Conservation (phyloP, 495 filamentous ascomycete species). For the Annulohypoxylon maeteangense region DNA sequence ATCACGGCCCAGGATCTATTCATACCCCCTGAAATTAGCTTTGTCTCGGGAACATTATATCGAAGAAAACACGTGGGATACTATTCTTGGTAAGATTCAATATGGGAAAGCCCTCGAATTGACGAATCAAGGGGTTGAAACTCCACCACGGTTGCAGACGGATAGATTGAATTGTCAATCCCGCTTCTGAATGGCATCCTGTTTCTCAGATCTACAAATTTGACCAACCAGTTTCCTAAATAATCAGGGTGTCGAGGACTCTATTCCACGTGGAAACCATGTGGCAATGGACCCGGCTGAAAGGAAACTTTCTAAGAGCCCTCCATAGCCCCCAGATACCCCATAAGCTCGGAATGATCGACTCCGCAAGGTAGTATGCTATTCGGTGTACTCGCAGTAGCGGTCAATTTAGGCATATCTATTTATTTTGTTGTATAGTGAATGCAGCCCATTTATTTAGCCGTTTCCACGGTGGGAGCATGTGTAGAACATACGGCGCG, state of each 20-base stretch:
- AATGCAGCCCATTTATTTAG: constrained; percentile 28
- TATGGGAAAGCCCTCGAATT: constrained; percentile 11
- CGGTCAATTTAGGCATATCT: constrained; percentile 17
- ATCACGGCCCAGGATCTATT: constrained; percentile 1
- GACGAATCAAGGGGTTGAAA: not conserved
- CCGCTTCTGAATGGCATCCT: constrained; percentile 9
- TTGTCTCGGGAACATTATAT: constrained; percentile 5
- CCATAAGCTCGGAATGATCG: constrained; percentile 26
- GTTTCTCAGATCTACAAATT: constrained; percentile 5
- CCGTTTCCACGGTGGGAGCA: constrained; percentile 23
- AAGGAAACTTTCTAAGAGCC: constrained; percentile 17
- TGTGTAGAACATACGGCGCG: not conserved
- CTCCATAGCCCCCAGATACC: not conserved
- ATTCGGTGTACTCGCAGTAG: constrained; percentile 1
- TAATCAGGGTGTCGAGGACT: constrained; percentile 11
- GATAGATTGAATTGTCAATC: constrained; percentile 24
- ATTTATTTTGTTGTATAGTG: not conserved
- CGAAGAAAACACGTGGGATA: constrained; percentile 33
- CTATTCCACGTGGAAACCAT: constrained; percentile 41
- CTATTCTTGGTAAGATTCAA: constrained; percentile 28
- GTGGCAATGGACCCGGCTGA: constrained; percentile 35
- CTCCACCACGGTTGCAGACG: constrained; percentile 10
- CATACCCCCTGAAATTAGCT: constrained; percentile 5
- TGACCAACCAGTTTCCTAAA: not conserved
- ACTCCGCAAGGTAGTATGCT: constrained; percentile 19